These are phyloP conservation scores for Huntiella savannae DNA, from an alignment of 2,329 filamentous ascomycete genomes.

Conservation along the genomic window DNA sequence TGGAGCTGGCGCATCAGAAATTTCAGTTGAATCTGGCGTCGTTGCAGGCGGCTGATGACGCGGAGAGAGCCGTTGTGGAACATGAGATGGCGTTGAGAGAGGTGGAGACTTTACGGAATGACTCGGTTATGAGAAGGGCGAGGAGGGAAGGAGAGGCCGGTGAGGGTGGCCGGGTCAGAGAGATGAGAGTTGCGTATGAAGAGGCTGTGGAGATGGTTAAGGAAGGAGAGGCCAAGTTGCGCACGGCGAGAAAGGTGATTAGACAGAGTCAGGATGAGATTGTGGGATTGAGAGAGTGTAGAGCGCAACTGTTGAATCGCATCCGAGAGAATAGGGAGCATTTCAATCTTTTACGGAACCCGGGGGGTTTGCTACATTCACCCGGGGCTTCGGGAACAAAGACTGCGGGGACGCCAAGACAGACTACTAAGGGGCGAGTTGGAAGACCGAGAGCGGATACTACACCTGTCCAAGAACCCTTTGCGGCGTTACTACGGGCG, in stretches of 20 bases:
- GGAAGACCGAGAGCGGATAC: neutral
- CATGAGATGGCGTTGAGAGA: constrained; percentile 81
- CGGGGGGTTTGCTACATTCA: constrained; percentile 47
- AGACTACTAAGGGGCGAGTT: constrained; percentile 23
- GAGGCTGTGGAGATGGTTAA: constrained; percentile 47
- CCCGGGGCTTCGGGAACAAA: constrained; percentile 25
- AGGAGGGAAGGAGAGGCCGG: constrained; percentile 35
- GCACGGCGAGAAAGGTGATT: constrained; percentile 59
- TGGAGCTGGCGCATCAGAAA: constrained; percentile 76
- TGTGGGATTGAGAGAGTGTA: constrained; percentile 51
- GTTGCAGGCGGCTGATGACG: constrained; percentile 67
- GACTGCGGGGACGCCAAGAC: constrained; percentile 14
- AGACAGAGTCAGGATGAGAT: constrained; percentile 60
- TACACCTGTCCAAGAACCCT: constrained; percentile 34
- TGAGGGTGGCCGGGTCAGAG: constrained; percentile 33
- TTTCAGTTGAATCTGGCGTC: constrained; percentile 71
- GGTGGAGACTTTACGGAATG: constrained; percentile 62
- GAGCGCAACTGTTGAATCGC: constrained; percentile 56
- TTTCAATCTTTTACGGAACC: constrained; percentile 59
- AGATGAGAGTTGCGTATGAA: constrained; percentile 49
- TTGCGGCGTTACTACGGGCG: constrained; percentile 66
- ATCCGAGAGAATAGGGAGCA: constrained; percentile 84
- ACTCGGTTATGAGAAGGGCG: constrained; percentile 48
- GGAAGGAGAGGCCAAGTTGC: constrained; percentile 42
- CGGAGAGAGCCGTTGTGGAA: constrained; percentile 75